A percentile compares a stretch with the other conserved stretches of the same genome.
Evolutionary conservation across 495 filamentous ascomycete species (phyloP).

Genomic region (Penicillium desertorum): DNA sequence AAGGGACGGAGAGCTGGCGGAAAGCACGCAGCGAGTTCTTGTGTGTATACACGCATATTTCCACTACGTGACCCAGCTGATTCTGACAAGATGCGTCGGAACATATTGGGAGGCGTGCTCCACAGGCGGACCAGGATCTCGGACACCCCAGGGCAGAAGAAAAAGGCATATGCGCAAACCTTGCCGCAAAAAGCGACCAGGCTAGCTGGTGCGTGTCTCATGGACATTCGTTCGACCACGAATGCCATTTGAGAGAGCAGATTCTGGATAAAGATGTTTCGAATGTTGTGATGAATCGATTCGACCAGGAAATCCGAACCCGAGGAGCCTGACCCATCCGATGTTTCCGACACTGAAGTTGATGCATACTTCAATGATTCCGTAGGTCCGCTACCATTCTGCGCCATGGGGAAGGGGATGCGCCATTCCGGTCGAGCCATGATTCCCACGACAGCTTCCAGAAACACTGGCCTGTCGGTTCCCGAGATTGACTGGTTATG

Average conservation of each 20-base stretch:
- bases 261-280: slow-evolving; percentile 85
- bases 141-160: slow-evolving; percentile 87
- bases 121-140: slow-evolving; percentile 85
- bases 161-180: slow-evolving; percentile 92
- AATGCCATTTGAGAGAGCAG: slow-evolving; percentile 83
- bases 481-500: slow-evolving; percentile 70
- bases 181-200: slow-evolving; percentile 93
- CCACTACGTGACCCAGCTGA: slow-evolving; percentile 51
- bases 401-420: slow-evolving; percentile 56
- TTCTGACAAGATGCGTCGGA: slow-evolving; percentile 70
- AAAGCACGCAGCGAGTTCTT: slow-evolving; percentile 67
- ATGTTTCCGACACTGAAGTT: slow-evolving; percentile 43
- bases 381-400: slow-evolving; percentile 26
- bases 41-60: slow-evolving; percentile 38
- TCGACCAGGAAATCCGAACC: slow-evolving; percentile 80
- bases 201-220: slow-evolving; percentile 85
- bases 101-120: slow-evolving; percentile 62
- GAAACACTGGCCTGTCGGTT: slow-evolving; percentile 74
- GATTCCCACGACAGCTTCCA: slow-evolving; percentile 78
- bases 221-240: slow-evolving; percentile 88
- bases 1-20: slow-evolving; percentile 69
- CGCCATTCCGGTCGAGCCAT: slow-evolving; percentile 96
- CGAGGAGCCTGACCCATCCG: slow-evolving; percentile 40
- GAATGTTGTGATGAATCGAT: slow-evolving; percentile 91
- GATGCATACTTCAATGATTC: slow-evolving; percentile 37